Conservation (phyloP, 2,329 filamentous ascomycete genomes). For the Huntiella abstrusa region DNA sequence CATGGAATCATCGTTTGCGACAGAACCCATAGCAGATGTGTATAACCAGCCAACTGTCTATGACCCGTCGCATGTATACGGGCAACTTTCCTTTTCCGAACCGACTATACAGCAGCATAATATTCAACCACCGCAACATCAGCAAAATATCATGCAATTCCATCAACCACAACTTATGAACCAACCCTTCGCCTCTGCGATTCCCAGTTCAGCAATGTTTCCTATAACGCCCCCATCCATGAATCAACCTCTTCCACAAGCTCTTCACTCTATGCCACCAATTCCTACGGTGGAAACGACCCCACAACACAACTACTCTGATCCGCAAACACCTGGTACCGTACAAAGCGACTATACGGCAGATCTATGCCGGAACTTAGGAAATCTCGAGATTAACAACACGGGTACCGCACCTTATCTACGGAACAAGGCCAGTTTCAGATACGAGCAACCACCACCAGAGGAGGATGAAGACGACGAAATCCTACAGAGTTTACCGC, state of each 20-base stretch:
- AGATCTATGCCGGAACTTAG: slow-evolving; percentile 62
- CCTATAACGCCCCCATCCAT: slow-evolving; percentile 9
- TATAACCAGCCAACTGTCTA: slow-evolving; percentile 18
- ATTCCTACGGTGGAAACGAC: slow-evolving; percentile 3
- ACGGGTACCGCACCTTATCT: slow-evolving; percentile 79
- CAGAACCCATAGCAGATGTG: slow-evolving; percentile 13
- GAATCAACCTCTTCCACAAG: slow-evolving; percentile 1
- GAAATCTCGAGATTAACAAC: slow-evolving; percentile 72
- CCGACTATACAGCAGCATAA: slow-evolving; percentile 24
- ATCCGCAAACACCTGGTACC: slow-evolving; percentile 25
- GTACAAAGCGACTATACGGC: slow-evolving; percentile 48
- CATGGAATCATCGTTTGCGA: slow-evolving; percentile 5
- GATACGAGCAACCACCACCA: slow-evolving; percentile 39
- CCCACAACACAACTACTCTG: slow-evolving; percentile 2
- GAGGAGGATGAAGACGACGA: slow-evolving; percentile 59
- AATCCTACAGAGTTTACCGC: slow-evolving; percentile 50
- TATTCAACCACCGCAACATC: slow-evolving; percentile 14
- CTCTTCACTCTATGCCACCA: neutral
- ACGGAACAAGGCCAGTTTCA: slow-evolving; percentile 37
- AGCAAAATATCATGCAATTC: neutral
- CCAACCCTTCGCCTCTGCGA: neutral
- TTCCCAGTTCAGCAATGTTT: slow-evolving; percentile 3
- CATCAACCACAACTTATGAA: neutral
- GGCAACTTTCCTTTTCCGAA: slow-evolving; percentile 34
- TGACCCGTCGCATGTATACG: slow-evolving; percentile 19